Conservation (phyloP, 345 rosid genomes). For the Geranium brycei region DNA sequence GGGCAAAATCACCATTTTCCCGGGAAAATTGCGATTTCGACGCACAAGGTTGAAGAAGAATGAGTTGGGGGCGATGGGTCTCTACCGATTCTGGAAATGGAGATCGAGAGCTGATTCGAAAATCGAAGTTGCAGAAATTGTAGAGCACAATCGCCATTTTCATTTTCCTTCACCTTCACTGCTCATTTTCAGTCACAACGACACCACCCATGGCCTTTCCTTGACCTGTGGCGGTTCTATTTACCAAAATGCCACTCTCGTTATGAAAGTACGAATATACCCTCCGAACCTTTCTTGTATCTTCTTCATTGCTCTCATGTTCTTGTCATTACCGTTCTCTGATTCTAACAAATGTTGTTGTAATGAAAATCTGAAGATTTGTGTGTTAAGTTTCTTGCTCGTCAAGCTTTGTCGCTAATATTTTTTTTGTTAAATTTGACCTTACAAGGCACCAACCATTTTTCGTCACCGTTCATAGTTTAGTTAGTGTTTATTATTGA, state of each 20-base stretch:
- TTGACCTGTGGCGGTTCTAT: not conserved
- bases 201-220: not conserved
- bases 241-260: not conserved
- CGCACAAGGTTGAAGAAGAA: not conserved
- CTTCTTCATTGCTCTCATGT: too few species aligned
- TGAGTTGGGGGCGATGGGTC: not conserved
- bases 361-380: too few species aligned
- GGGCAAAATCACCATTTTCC: too few species aligned
- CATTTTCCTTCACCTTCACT: not conserved
- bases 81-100: not conserved
- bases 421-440: too few species aligned
- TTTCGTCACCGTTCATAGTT: not conserved
- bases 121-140: too few species aligned
- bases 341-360: too few species aligned
- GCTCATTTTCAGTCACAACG: too few species aligned
- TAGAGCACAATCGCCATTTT: conserved; percentile 6
- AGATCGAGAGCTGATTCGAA: not conserved
- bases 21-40: too few species aligned
- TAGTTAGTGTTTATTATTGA: not conserved
- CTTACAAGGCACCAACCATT: not conserved
- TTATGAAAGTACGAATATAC: not conserved
- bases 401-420: too few species aligned
- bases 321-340: too few species aligned
- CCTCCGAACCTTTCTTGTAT: not conserved
- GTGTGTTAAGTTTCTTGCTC: too few species aligned